Conservation (phyloP, 352 stramenopile species). For the Globisporangium alternatum region DNA sequence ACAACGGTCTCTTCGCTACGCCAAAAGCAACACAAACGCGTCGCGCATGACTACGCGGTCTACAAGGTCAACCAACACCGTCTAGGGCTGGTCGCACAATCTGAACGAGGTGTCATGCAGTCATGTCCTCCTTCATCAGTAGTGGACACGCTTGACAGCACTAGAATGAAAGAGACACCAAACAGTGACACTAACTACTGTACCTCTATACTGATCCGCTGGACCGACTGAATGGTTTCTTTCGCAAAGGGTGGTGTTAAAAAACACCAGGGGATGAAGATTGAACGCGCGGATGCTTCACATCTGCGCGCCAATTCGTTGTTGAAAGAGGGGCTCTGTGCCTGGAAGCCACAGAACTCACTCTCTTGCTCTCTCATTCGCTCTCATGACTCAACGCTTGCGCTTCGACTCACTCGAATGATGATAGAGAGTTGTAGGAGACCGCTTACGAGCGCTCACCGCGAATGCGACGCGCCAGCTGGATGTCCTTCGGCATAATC, state of each 20-base stretch:
- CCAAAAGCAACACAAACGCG: no score
- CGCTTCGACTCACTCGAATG: constrained; percentile 80
- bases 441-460: constrained; percentile 78
- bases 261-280: constrained; percentile 69
- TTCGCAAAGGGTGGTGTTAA: constrained; percentile 76
- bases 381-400: not conserved
- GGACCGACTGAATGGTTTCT: constrained; percentile 21
- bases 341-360: not conserved
- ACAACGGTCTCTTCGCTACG: no score
- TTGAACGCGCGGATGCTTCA: not conserved
- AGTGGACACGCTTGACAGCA: no score
- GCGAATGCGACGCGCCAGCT: constrained; percentile 91
- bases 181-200: no score
- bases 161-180: no score
- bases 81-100: no score
- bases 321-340: not conserved
- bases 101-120: no score
- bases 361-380: not conserved
- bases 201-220: no score
- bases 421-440: constrained; percentile 82
- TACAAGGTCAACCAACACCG: no score
- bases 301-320: not conserved
- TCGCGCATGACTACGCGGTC: no score
- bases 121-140: no score
- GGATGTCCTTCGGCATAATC: constrained; percentile 97